Conservation (phyloP, 768 basidiomycete genomes). For the Amanita subjunquillea region DNA sequence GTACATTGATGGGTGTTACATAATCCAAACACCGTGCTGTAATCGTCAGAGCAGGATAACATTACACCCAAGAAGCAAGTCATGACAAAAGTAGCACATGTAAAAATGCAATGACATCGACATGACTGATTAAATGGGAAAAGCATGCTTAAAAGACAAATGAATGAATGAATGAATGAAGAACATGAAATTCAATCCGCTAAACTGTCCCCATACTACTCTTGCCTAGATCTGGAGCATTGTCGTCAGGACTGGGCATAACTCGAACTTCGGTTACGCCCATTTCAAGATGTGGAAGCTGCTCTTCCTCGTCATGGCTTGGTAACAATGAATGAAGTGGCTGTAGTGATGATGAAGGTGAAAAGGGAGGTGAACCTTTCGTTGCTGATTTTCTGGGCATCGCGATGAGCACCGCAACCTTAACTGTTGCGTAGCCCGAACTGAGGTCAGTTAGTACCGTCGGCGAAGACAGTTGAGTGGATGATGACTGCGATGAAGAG, state of each 20-base stretch:
- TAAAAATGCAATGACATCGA: too few species aligned
- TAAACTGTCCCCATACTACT: neutral
- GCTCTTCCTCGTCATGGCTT: conserved; percentile 9
- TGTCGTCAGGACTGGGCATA: conserved; percentile 2
- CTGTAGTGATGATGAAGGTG: conserved; percentile 6
- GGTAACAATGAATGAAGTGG: neutral
- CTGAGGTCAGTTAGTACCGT: neutral
- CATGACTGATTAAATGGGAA: too few species aligned
- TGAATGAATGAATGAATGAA: neutral
- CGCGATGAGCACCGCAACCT: conserved; percentile 23
- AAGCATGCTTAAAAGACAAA: too few species aligned
- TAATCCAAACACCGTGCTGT: too few species aligned
- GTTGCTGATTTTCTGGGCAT: conserved; percentile 17
- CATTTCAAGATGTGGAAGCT: conserved; percentile 21
- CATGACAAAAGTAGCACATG: too few species aligned
- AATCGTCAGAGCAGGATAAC: too few species aligned
- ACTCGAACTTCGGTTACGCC: conserved; percentile 19
- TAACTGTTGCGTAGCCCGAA: conserved; percentile 9
- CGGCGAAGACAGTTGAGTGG: neutral
- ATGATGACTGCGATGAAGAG: neutral
- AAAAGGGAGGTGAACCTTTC: conserved; percentile 5
- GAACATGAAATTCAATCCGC: neutral
- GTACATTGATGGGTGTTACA: neutral
- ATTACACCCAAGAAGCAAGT: too few species aligned
- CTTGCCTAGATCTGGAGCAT: neutral